These are phyloP conservation scores for Russula vinacea DNA, from an alignment of 768 basidiomycete species.

Conservation along the genomic window DNA sequence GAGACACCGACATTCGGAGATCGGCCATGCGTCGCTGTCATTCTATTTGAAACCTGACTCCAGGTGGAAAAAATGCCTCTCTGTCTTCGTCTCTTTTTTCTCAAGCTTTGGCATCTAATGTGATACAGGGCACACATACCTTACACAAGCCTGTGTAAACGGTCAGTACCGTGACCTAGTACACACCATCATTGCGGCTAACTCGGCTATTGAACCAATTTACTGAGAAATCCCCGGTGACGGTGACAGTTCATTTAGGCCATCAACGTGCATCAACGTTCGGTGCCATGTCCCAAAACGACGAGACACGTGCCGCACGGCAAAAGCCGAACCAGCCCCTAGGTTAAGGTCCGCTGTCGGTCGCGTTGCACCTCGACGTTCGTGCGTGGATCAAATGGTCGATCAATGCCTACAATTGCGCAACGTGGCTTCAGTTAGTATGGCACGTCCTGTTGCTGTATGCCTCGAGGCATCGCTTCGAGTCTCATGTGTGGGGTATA, in stretches of 20 bases:
- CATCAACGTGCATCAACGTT: too few species aligned
- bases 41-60: not conserved
- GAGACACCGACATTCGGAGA: not conserved
- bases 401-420: not conserved
- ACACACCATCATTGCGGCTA: not conserved
- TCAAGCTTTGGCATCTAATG: not conserved
- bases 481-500: constrained; percentile 7
- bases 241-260: not conserved
- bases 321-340: constrained; percentile 1
- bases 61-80: not conserved
- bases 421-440: constrained; percentile 1
- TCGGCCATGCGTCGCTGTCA: not conserved
- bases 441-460: not conserved
- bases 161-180: not conserved
- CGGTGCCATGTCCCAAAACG: too few species aligned
- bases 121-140: not conserved
- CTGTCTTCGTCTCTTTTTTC: not conserved
- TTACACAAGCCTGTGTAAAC: not conserved
- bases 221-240: not conserved
- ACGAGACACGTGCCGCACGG: not conserved
- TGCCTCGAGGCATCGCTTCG: constrained; percentile 1
- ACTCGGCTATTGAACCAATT: not conserved
- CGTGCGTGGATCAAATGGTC: constrained; percentile 5
- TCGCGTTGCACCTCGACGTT: not conserved
- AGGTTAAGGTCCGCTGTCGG: not conserved